Evolutionary conservation across 208 protist genomes (phyloP), one percentile per base, ranked within the genome.

Genomic region (Acanthamoeba polyphaga): DNA sequence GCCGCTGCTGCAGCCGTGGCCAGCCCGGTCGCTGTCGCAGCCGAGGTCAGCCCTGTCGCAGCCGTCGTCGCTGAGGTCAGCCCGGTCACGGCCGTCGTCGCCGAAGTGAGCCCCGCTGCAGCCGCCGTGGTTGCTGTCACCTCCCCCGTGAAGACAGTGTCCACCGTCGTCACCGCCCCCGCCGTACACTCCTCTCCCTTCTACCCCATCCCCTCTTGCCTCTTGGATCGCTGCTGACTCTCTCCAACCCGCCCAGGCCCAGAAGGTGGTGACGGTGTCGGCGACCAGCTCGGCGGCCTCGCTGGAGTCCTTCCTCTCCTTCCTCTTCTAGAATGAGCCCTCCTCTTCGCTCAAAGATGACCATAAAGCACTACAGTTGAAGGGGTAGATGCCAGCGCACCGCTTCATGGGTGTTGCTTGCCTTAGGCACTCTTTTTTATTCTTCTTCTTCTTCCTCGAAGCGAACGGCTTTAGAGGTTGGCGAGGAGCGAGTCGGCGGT

Each of bases 401-500:
- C 19, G 24, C 9, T 62, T 62, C 58, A 62, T 10, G 22, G 22
- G 58, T 15, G 12, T 4, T 62, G 2, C 22, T 49, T 49, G 43
- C 43, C 43, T 49, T 1, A 10, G 6, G n/a, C n/a, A n/a, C n/a
- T n/a, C n/a, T n/a, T n/a, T n/a, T n/a, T n/a, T 10, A 49, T 5
- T 49, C 43, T 49, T 49, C 9, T 60, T 60, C 2, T 15, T 62
- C 12, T 62, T 27, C 19, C 7, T 24, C 12, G 12, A 24, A 62
- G 58, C 10, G 58, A 62, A 24, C 27, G 51, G 12, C 17, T 32
- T 84, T 66, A 94, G 49, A 94, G 49, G 90, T 94, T 55, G 51
- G 90, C 90, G 13, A 94, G 90, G n/a, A 94, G 58, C 51, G 90
- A 53, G 15, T 94, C 90, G 29, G 90, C 90, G 34, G 90, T 94